Base-by-base conservation (phyloP, 129 eudicot species). In the Rutidosis leptorrhynchoides region DNA sequence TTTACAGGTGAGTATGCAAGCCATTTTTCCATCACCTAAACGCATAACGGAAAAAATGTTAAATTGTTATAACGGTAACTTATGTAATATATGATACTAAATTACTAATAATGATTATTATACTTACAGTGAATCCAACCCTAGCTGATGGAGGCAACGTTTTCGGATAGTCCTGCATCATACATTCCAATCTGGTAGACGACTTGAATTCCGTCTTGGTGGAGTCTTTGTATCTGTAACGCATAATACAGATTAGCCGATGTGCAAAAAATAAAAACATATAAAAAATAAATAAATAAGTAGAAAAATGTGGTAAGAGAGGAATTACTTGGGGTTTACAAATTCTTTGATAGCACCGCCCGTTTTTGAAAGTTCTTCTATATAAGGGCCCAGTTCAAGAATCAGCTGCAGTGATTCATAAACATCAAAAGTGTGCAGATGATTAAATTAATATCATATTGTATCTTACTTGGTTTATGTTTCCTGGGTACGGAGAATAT, bases 131-230 rank as follows among this genome's bases (percentile, higher is more conserved):
- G 59, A 93, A 93, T 70, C 98, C 98, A 82, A 93, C 95, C 51
- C 85, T 86, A 54, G 96, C 95, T 37, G 98, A 81, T 70, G 98
- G 84, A 58, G 96, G 83, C 79, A 93, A 72, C 12, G 96, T 85
- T 80, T 88, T 93, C 10, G 98, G 98, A 80, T 93, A 93, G 73
- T 93, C 98, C 79, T 93, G 98, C 96, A 93, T 92, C 98, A 92
- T 93, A 53, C 98, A 93, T 71, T 92, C 98, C 59, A 92, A 80
- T 54, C 98, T 89, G 62, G 96, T 93, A 24, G 98, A 88, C 55
- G 98, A 93, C 85, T 93, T 93, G 32, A 93, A 93, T 20, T 80
- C 78, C 40, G 84, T 83, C 71, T 88, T 93, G 5, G 91, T 88
- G 26, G 91, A 77, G 72, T 88, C 98, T 74, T 83, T 93, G 78